These are phyloP conservation scores for Gynandropsis gynandra DNA, from an alignment of 345 rosid genomes.

Conservation along the genomic window DNA sequence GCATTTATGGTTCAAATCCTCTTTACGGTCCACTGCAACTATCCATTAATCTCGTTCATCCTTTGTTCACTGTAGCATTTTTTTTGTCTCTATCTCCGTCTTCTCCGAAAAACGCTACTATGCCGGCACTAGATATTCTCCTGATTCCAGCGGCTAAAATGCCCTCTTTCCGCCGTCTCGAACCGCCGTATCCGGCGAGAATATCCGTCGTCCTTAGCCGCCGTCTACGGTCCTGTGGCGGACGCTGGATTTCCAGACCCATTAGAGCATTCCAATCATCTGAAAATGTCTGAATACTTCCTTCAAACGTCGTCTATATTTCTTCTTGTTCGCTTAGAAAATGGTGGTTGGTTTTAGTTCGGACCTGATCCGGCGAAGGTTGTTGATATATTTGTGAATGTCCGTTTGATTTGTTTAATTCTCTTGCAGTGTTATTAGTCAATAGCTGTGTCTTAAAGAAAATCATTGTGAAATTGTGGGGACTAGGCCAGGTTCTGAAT, in stretches of 20 bases:
- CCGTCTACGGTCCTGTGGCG: constrained; percentile 20
- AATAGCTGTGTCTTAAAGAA: too few species aligned
- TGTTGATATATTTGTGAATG: not conserved
- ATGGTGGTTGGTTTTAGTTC: not conserved
- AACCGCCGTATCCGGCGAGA: constrained; percentile 13
- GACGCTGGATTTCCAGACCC: constrained; percentile 26
- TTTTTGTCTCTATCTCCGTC: too few species aligned
- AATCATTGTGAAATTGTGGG: too few species aligned
- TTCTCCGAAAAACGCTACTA: too few species aligned
- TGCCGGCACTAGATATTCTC: too few species aligned
- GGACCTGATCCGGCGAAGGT: not conserved
- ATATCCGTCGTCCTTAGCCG: constrained; percentile 13
- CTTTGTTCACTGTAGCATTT: too few species aligned
- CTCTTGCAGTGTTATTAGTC: too few species aligned
- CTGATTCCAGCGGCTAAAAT: not conserved
- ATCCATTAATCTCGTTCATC: too few species aligned
- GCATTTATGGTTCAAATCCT: too few species aligned
- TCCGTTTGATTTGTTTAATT: too few species aligned
- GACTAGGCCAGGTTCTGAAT: not conserved
- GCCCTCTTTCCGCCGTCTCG: constrained; percentile 11
- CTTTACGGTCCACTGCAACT: too few species aligned
- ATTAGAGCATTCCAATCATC: constrained; percentile 38
- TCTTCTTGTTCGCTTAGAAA: not conserved
- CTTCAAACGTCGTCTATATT: not conserved
- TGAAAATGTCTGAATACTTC: constrained; percentile 32